A percentile compares a stretch with the other conserved stretches of the same genome.
phyloP scores from a whole-genome alignment of 1,284 basidiomycete species.

The Coniophora puteana region DNA sequence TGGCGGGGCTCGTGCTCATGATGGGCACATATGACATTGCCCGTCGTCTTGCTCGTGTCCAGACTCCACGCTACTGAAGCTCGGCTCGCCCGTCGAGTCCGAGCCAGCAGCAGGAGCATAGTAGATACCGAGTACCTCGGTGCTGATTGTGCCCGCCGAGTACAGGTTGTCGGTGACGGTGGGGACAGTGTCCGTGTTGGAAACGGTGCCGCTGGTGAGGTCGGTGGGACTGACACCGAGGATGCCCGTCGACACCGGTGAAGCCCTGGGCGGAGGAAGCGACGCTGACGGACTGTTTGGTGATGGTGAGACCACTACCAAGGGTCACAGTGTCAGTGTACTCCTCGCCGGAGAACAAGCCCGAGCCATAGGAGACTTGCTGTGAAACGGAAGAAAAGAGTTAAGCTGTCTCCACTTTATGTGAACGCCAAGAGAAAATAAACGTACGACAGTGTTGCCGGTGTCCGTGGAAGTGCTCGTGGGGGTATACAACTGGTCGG shows the following conservation, averaged over 20 bases:
- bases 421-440: background rate
- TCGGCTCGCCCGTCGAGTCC: conserved; percentile 39
- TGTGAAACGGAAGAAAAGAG: conserved; percentile 28
- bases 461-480: conserved; percentile 47
- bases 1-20: conserved; percentile 44
- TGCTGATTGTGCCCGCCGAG: conserved; percentile 37
- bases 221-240: conserved; percentile 52
- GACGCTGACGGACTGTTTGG: conserved; percentile 47
- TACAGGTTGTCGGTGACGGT: conserved; percentile 43
- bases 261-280: conserved; percentile 29
- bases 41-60: conserved; percentile 40
- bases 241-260: conserved; percentile 33
- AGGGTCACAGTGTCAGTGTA: no score
- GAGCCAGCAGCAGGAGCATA: conserved; percentile 36
- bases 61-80: conserved; percentile 48
- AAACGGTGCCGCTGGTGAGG: conserved; percentile 37
- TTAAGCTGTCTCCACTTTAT: conserved; percentile 34
- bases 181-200: conserved; percentile 23
- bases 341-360: conserved; percentile 29
- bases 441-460: conserved; percentile 39
- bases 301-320: conserved; percentile 36
- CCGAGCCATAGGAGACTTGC: conserved; percentile 39
- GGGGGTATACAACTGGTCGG: conserved; percentile 38
- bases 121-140: conserved; percentile 45
- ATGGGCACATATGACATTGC: conserved; percentile 48